Evolutionary conservation across 225 moss, liverwort and hornwort genomes (phyloP).

Genomic region (Rhytidiadelphus loreus): DNA sequence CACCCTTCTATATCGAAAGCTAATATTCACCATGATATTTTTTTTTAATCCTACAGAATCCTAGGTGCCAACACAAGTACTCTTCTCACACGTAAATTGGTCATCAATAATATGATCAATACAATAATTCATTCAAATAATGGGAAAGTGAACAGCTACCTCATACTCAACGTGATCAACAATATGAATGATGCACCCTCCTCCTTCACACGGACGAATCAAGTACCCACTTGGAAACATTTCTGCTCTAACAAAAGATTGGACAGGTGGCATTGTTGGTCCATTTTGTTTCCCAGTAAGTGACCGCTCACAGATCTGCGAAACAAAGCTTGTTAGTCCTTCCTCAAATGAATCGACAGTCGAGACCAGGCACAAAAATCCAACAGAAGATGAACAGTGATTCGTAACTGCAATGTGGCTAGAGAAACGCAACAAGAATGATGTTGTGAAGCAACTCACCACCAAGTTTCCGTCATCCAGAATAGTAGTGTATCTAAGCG

Average conservation of each 20-base stretch:
- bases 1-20: not conserved
- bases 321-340: not conserved
- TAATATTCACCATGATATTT: not conserved
- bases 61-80: not conserved
- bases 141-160: constrained; percentile 21
- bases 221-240: constrained; percentile 96
- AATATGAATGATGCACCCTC: constrained; percentile 94
- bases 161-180: constrained; percentile 93
- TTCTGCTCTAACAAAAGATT: constrained; percentile 88
- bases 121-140: not conserved
- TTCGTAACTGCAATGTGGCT: not conserved
- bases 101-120: not conserved
- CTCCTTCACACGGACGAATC: constrained; percentile 96
- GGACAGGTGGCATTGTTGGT: constrained; percentile 88
- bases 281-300: constrained; percentile 84
- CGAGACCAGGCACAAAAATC: not conserved
- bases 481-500: constrained; percentile 83
- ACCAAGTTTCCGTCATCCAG: constrained; percentile 92
- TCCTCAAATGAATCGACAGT: not conserved
- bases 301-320: constrained; percentile 89
- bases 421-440: not conserved
- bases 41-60: not conserved
- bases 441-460: constrained; percentile 31
- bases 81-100: not conserved
- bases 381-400: not conserved